A percentile compares a stretch with the other conserved stretches of the same genome.
Evolutionary conservation across 345 rosid species (phyloP).

Genomic region (Melastoma malabathricum): DNA sequence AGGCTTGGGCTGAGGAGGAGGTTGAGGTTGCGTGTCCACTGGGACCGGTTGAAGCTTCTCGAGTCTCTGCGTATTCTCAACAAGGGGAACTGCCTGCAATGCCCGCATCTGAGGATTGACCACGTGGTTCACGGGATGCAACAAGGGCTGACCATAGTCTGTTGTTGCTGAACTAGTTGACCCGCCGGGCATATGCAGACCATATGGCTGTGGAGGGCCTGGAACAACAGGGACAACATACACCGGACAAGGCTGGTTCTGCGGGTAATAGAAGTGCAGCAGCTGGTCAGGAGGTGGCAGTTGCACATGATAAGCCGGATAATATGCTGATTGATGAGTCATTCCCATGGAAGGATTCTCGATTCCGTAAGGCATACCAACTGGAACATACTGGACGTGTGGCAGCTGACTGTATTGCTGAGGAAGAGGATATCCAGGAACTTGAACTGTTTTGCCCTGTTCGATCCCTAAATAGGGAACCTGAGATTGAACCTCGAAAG

Average conservation of each 20-base stretch:
- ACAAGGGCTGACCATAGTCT: conserved; percentile 14
- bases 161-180: conserved; percentile 9
- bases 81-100: conserved; percentile 3
- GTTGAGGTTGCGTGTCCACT: conserved; percentile 23
- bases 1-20: conserved; percentile 8
- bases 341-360: conserved; percentile 21
- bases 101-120: conserved; percentile 9
- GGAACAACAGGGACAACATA: conserved; percentile 33
- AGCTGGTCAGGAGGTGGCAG: not conserved
- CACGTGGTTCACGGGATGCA: conserved; percentile 14
- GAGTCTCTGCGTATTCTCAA: conserved; percentile 15
- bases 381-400: conserved; percentile 24
- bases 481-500: conserved; percentile 16
- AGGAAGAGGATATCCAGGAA: conserved; percentile 29
- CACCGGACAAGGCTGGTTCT: conserved; percentile 32
- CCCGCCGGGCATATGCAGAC: conserved; percentile 18
- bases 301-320: conserved; percentile 19
- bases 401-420: conserved; percentile 26
- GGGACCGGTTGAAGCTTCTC: conserved; percentile 1
- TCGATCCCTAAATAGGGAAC: conserved; percentile 14
- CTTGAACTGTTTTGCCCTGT: conserved; percentile 17
- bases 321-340: conserved; percentile 23
- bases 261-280: conserved; percentile 30
- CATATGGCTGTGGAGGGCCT: conserved; percentile 14
- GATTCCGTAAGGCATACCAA: conserved; percentile 20